A percentile compares a stretch with the other conserved stretches of the same genome.
Evolutionary conservation across 306 rosid species (phyloP).

Genomic region (Cucurbita moschata): DNA sequence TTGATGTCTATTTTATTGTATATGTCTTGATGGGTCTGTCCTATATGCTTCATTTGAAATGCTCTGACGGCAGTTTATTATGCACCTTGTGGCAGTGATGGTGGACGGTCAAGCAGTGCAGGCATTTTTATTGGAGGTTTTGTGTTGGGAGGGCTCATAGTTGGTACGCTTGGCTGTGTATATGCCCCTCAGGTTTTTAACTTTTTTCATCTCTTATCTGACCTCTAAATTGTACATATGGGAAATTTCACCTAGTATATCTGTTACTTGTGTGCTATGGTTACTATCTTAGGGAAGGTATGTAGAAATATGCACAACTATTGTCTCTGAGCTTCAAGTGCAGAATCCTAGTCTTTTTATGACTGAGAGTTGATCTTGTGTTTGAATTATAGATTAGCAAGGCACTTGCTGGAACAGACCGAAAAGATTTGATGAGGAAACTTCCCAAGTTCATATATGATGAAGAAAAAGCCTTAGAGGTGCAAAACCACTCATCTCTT

Average conservation of each 20-base stretch:
- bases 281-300: background rate
- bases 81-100: constrained; percentile 37
- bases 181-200: constrained; percentile 83
- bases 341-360: background rate
- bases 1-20: background rate
- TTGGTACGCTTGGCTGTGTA: constrained; percentile 85
- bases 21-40: background rate
- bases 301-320: background rate
- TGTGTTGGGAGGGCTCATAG: constrained; percentile 81
- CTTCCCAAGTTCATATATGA: constrained; percentile 90
- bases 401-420: constrained; percentile 68
- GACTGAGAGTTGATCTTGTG: background rate
- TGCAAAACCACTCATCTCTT: constrained; percentile 20
- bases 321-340: background rate
- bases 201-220: constrained; percentile 8
- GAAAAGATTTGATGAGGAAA: constrained; percentile 84
- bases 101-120: constrained; percentile 56
- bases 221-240: background rate
- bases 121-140: constrained; percentile 84
- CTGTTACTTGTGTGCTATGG: background rate
- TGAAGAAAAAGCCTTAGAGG: constrained; percentile 95
- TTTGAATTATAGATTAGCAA: constrained; percentile 65
- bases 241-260: constrained; percentile 3
- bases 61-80: constrained; percentile 14
- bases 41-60: background rate